Conservation (phyloP, 305 asterid genomes). For the Fraxinus albicans region DNA sequence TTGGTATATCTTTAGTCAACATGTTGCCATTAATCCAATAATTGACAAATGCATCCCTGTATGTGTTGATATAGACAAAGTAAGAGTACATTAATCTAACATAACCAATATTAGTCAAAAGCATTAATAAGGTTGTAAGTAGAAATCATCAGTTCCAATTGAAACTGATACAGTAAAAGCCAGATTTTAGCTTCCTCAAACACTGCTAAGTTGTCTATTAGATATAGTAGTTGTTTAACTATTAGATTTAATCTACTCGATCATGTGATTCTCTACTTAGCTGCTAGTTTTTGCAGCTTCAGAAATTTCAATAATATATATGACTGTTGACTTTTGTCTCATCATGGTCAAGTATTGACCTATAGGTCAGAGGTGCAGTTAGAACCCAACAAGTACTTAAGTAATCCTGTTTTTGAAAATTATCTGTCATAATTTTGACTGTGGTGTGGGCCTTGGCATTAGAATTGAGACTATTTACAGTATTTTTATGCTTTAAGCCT, state of each 20-base stretch:
- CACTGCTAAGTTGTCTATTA: slow-evolving; percentile 5
- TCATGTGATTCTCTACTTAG: background rate
- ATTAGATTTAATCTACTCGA: background rate
- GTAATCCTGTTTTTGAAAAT: background rate
- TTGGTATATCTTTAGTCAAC: slow-evolving; percentile 76
- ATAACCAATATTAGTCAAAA: slow-evolving; percentile 9
- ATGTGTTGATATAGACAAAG: slow-evolving; percentile 24
- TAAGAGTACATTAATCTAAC: slow-evolving; percentile 24
- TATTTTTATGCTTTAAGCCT: background rate
- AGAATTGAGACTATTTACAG: background rate
- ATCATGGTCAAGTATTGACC: background rate
- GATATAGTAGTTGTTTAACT: background rate
- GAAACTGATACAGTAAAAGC: slow-evolving; percentile 5
- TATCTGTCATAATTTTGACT: background rate
- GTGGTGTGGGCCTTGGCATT: background rate
- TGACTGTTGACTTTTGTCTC: background rate
- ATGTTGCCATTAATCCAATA: slow-evolving; percentile 80
- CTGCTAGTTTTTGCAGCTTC: background rate
- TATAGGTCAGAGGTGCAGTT: background rate
- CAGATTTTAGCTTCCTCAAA: background rate
- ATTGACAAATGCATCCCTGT: slow-evolving; percentile 86
- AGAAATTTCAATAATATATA: background rate
- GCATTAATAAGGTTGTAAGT: slow-evolving; percentile 12
- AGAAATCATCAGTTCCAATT: slow-evolving; percentile 17
- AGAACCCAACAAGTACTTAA: background rate